Conservation (phyloP, 805 yeast species). For the Teunomyces gatunensis region DNA sequence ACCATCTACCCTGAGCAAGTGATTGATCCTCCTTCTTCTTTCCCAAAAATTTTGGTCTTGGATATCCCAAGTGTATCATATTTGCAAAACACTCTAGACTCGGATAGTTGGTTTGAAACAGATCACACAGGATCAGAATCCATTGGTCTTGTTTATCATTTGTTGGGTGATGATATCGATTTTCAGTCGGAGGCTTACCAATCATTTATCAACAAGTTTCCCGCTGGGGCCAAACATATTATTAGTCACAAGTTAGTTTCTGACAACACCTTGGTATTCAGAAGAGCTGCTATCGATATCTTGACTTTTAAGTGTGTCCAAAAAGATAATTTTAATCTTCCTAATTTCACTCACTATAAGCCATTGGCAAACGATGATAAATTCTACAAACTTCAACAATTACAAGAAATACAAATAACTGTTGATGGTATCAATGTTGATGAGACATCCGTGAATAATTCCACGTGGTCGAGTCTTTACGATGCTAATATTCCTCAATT, state of each 20-base stretch:
- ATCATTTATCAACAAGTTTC: conserved; percentile 54
- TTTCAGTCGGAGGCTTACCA: conserved; percentile 40
- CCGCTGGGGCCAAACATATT: conserved; percentile 51
- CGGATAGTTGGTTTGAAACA: conserved; percentile 31
- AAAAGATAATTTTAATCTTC: conserved; percentile 43
- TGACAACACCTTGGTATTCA: conserved; percentile 59
- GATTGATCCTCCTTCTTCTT: conserved; percentile 55
- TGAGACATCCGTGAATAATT: conserved; percentile 14
- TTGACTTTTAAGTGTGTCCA: conserved; percentile 58
- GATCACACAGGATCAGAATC: conserved; percentile 32
- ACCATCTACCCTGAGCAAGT: conserved; percentile 68
- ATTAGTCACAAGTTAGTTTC: conserved; percentile 70
- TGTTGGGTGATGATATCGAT: conserved; percentile 64
- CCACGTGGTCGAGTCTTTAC: conserved; percentile 29
- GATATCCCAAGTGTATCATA: conserved; percentile 66
- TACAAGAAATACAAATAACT: conserved; percentile 27
- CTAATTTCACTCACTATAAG: conserved; percentile 21
- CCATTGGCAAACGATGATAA: conserved; percentile 10
- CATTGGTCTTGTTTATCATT: conserved; percentile 65
- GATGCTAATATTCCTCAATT: conserved; percentile 26
- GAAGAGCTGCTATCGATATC: conserved; percentile 50
- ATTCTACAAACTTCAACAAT: conserved; percentile 25
- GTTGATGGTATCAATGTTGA: conserved; percentile 22
- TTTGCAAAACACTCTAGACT: conserved; percentile 25
- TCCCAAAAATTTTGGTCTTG: conserved; percentile 60